These are phyloP conservation scores for Annulohypoxylon maeteangense DNA, from an alignment of 495 filamentous ascomycete genomes.

Conservation along the genomic window DNA sequence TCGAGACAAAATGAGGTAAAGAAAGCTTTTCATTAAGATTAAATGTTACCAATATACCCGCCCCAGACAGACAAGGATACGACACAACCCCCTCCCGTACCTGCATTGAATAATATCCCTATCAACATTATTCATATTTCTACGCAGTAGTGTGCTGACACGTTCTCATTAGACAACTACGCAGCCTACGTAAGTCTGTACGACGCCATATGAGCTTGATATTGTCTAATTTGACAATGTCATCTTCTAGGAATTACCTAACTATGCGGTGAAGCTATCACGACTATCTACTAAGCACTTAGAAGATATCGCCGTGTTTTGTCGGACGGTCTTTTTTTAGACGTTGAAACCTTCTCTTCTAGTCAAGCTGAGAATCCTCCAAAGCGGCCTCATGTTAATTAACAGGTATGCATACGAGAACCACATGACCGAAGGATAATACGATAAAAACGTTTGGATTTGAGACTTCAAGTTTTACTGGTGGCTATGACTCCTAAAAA, in stretches of 20 bases:
- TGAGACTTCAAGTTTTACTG: background rate
- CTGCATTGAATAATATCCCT: slow-evolving; percentile 4
- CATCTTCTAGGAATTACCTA: background rate
- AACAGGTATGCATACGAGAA: slow-evolving; percentile 1
- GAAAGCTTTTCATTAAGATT: slow-evolving; percentile 4
- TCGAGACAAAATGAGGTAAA: slow-evolving; percentile 14
- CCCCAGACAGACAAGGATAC: background rate
- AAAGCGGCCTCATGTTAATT: background rate
- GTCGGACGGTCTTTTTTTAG: slow-evolving; percentile 1
- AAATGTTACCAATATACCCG: background rate
- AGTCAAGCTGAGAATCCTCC: slow-evolving; percentile 8
- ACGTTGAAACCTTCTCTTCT: slow-evolving; percentile 4
- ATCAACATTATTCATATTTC: slow-evolving; percentile 3
- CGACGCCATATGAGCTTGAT: background rate
- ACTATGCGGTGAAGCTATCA: background rate
- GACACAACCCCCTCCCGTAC: slow-evolving; percentile 1
- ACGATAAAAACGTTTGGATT: background rate
- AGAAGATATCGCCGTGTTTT: background rate
- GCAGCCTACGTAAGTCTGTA: background rate
- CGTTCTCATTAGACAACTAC: background rate
- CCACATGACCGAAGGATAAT: background rate
- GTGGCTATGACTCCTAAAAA: background rate
- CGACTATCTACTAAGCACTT: background rate
- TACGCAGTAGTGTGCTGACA: no score
- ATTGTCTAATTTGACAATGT: background rate